Base-by-base conservation (phyloP, 2,329 filamentous ascomycete genomes). In the Dendrostoma leiphaemia region DNA sequence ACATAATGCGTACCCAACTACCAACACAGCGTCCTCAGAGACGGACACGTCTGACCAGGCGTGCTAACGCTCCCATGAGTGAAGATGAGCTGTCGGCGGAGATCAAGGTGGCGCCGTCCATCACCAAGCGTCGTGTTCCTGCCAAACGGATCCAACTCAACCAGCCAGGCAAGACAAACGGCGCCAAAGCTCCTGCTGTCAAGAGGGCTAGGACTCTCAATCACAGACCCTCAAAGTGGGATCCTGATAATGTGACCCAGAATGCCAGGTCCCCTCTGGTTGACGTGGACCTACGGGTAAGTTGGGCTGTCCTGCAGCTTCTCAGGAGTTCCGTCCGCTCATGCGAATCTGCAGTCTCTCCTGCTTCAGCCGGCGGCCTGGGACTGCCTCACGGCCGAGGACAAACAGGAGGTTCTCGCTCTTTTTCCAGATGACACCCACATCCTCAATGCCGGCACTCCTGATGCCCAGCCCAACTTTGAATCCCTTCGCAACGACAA, bases 401-500 rank as follows among this genome's bases (percentile, higher is more conserved):
- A 75, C 54, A 66, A 65, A 58, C 41, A 60, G 46, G 60, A 64
- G 3, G 58, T 77, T 0, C 60, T 75, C 1, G 59, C 66, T 6
- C 65, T 71, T 21, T 72, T 75, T 32, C 74, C 73, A 1, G 67
- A 69, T 35, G 43, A 62, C 3, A 54, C 52, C 3, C 67, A 69
- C 51, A 63, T 74, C 10, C 38, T 69, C 3, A 60, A 68, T 24
- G 48, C 62, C 0, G 69, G 62, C 6, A 70, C 67, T 1, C 60
- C 61, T 4, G 23, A 62, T 2, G 68, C 72, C 3, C 64, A 69
- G 10, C 73, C 72, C 0, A 60, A 76, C 53, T 45, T 70, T 5
- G 53, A 61, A 3, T 65, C 67, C 1, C 68, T 77, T 3, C 62
- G 63, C 13, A 76, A 72, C 53, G 71, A 74, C 57, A 63, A 75